Evolutionary conservation across 1,139 yeast species (phyloP).

Genomic region (Scheffersomyces lignicola): DNA sequence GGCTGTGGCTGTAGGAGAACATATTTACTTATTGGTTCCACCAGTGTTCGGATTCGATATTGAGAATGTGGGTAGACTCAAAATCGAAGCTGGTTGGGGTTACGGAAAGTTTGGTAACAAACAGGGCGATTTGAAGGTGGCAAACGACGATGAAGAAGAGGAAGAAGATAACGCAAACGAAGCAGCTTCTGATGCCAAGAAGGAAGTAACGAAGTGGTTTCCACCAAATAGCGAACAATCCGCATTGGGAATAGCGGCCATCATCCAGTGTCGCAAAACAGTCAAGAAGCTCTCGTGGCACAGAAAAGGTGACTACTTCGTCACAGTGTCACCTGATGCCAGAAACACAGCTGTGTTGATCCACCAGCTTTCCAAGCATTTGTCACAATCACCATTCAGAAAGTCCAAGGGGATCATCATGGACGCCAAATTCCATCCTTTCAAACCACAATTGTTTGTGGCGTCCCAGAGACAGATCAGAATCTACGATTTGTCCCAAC

Average conservation of each 20-base stretch:
- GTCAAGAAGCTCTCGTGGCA: slow-evolving; percentile 93
- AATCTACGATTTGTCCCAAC: slow-evolving; percentile 87
- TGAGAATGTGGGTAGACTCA: slow-evolving; percentile 77
- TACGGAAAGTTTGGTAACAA: slow-evolving; percentile 72
- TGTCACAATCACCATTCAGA: slow-evolving; percentile 95
- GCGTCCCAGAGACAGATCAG: slow-evolving; percentile 92
- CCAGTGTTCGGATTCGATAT: slow-evolving; percentile 87
- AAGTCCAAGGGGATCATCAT: slow-evolving; percentile 91
- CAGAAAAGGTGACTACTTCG: slow-evolving; percentile 94
- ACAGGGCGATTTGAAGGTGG: slow-evolving; percentile 44
- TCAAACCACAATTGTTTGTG: slow-evolving; percentile 90
- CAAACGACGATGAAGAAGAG: slow-evolving; percentile 40
- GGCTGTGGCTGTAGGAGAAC: slow-evolving; percentile 84
- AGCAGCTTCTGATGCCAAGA: slow-evolving; percentile 43
- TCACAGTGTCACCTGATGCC: slow-evolving; percentile 88
- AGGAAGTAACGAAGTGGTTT: slow-evolving; percentile 78
- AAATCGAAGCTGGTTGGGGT: slow-evolving; percentile 92
- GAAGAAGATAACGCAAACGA: slow-evolving; percentile 20
- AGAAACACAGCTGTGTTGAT: slow-evolving; percentile 87
- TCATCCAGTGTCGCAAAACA: slow-evolving; percentile 67
- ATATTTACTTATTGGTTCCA: slow-evolving; percentile 76
- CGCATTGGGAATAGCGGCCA: slow-evolving; percentile 67
- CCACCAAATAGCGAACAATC: slow-evolving; percentile 71
- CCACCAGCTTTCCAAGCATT: slow-evolving; percentile 92
- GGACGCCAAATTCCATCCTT: slow-evolving; percentile 97